Evolutionary conservation across 2,329 filamentous ascomycete genomes (phyloP), one percentile per base, ranked within the genome.

Genomic region (Phialemoniopsis sp.): DNA sequence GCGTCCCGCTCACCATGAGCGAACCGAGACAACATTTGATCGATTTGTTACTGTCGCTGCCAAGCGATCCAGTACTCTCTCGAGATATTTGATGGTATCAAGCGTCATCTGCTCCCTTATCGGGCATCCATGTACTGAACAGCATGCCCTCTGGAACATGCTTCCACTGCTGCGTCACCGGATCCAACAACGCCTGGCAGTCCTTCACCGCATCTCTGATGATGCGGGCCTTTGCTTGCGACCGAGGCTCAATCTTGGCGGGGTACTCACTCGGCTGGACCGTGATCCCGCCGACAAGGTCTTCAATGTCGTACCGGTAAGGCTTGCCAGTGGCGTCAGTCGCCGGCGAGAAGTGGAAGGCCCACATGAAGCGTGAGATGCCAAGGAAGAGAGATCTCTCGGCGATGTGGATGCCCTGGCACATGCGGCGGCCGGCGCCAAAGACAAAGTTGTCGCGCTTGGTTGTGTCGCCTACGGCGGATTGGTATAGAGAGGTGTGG

Each of bases 391-490:
- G 46, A 9, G 59, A 64, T 6, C 66, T 64, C 40, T 73, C 68
- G 0, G 72, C 73, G 3, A 81, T 60, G 38, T 78, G 71, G 21
- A 76, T 72, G 0, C 78, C 78, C 4, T 71, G 76, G 52, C 78
- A 82, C 32, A 80, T 66, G 17, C 78, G 63, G 6, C 76, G 62
- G 2, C 77, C 76, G 8, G 69, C 70, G 15, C 77, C 76, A 39
- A 77, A 81, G 0, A 63, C 66, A 52, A 74, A 78, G 8, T 72
- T 66, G 35, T 78, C 74, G 13, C 73, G 62, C 48, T 73, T 62
- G 13, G 48, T 39, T 5, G 42, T 34, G 19, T 59, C 54, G 13
- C 47, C 44, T 43, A 55, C 53, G 10, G 21, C 21, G 1, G 60
- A 53, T 36, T 56, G 48, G 26, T 46, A 44, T 2, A 51, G 42